A percentile compares a stretch with the other conserved stretches of the same genome.
phyloP scores from a whole-genome alignment of 305 asterid species.

The Caryopteris hybrid region DNA sequence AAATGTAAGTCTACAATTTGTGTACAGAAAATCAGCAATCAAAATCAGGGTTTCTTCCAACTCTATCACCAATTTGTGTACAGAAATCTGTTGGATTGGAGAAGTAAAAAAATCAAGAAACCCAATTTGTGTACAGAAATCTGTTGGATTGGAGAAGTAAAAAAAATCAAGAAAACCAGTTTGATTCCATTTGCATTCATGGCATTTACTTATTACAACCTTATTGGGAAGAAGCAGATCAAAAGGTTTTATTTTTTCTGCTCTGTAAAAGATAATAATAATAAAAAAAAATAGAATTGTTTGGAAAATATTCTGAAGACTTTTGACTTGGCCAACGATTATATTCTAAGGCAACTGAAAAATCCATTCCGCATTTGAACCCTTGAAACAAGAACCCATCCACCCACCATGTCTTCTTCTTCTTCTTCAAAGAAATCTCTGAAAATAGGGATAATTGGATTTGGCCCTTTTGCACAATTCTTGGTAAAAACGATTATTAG shows the following conservation, averaged over 20 bases:
- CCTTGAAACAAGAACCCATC: not conserved
- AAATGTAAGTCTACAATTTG: not conserved
- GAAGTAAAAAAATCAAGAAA: too few relatives aligned
- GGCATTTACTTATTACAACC: not conserved
- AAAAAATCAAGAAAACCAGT: not conserved
- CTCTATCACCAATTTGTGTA: not conserved
- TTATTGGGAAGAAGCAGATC: not conserved
- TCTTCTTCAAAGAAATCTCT: conserved; percentile 30
- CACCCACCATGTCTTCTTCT: conserved; percentile 33
- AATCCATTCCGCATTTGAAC: not conserved
- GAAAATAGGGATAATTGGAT: conserved; percentile 71
- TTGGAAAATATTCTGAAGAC: not conserved
- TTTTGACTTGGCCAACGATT: not conserved
- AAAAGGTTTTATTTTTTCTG: too few relatives aligned
- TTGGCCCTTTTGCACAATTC: conserved; percentile 83
- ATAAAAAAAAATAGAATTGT: not conserved
- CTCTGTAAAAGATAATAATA: too few relatives aligned
- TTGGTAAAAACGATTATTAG: conserved; percentile 56
- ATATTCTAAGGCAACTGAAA: not conserved
- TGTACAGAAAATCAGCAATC: not conserved
- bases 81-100: not conserved
- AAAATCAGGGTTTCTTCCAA: too few relatives aligned
- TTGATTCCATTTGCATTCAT: not conserved
- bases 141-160: not conserved
- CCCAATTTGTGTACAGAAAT: not conserved